Conservation (phyloP, 2,329 filamentous ascomycete genomes). For the Hawksworthiomyces lignivorus region DNA sequence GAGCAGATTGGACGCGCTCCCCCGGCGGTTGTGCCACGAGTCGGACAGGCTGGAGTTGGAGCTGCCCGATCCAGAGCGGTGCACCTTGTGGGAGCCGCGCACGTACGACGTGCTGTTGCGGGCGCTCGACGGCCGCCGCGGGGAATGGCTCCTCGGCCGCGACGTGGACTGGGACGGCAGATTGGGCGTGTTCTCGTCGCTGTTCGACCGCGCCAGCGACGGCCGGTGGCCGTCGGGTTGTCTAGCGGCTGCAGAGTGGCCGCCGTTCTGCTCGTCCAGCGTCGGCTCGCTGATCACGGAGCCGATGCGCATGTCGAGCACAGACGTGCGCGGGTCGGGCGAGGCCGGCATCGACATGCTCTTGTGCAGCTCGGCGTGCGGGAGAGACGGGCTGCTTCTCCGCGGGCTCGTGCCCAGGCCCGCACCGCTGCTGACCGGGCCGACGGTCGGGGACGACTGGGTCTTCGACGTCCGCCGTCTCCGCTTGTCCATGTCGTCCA, state of each 20-base stretch:
- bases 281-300: constrained; percentile 49
- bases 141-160: constrained; percentile 71
- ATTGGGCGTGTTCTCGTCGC: constrained; percentile 33
- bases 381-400: constrained; percentile 57
- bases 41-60: constrained; percentile 74
- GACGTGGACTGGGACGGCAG: constrained; percentile 35
- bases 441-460: constrained; percentile 71
- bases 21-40: constrained; percentile 55
- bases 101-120: constrained; percentile 59
- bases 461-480: constrained; percentile 80
- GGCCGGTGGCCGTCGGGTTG: constrained; percentile 29
- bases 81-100: constrained; percentile 65
- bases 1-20: constrained; percentile 73
- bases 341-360: constrained; percentile 64
- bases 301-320: constrained; percentile 46
- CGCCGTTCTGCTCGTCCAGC: constrained; percentile 30
- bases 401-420: constrained; percentile 41
- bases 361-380: constrained; percentile 58
- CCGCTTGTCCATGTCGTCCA: constrained; percentile 93
- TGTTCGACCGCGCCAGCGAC: constrained; percentile 39
- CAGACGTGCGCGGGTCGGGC: constrained; percentile 40
- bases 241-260: constrained; percentile 23
- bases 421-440: constrained; percentile 21
- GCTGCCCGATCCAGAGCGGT: constrained; percentile 83
- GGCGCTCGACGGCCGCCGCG: constrained; percentile 66